A percentile compares a stretch with the other conserved stretches of the same genome.
phyloP scores from a whole-genome alignment of 441 rosid genomes.

The Pelargonium citronellum region DNA sequence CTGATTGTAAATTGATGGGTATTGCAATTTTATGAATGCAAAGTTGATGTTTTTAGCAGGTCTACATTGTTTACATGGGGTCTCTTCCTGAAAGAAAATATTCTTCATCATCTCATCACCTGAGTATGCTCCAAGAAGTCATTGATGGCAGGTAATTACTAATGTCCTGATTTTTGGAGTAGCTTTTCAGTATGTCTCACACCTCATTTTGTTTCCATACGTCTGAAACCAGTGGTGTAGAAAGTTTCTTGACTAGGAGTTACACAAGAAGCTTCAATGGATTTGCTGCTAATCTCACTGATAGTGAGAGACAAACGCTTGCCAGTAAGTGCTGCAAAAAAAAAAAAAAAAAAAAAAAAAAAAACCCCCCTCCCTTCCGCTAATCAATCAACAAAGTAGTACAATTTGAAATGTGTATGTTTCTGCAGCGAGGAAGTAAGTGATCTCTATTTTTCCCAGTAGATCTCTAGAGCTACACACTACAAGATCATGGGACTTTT shows the following conservation, averaged over 20 bases:
- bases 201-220: background rate
- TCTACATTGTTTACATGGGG: conserved; percentile 60
- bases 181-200: background rate
- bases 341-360: too few relatives aligned
- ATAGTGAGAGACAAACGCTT: conserved; percentile 26
- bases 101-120: conserved; percentile 35
- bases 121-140: conserved; percentile 32
- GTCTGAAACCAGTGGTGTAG: conserved; percentile 11
- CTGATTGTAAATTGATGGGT: too few relatives aligned
- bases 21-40: background rate
- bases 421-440: conserved; percentile 31
- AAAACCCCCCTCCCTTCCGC: background rate
- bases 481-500: conserved; percentile 50
- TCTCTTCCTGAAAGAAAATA: conserved; percentile 36
- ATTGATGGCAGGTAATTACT: conserved; percentile 25
- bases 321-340: conserved; percentile 18
- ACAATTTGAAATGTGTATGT: background rate
- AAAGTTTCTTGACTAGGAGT: conserved; percentile 37
- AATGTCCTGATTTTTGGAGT: background rate
- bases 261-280: conserved; percentile 51
- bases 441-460: conserved; percentile 47
- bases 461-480: conserved; percentile 35
- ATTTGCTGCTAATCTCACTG: conserved; percentile 41
- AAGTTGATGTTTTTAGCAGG: conserved; percentile 21
- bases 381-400: background rate